These are phyloP conservation scores for Clavulina sp. DNA, from an alignment of 768 basidiomycete genomes.

Conservation along the genomic window DNA sequence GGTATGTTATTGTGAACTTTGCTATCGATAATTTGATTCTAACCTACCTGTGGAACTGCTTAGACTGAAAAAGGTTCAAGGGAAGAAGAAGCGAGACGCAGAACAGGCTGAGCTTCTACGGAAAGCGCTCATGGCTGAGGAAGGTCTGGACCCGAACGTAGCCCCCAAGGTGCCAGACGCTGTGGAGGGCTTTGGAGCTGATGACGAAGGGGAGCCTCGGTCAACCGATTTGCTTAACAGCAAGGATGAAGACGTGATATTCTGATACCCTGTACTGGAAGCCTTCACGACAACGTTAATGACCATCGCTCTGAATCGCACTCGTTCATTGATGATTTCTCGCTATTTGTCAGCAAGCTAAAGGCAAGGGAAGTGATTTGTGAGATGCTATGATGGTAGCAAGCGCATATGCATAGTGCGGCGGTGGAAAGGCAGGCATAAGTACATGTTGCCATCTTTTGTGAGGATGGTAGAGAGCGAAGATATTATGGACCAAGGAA, in stretches of 20 bases:
- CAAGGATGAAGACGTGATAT: slow-evolving; percentile 89
- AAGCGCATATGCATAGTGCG: neutral
- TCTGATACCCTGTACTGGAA: slow-evolving; percentile 26
- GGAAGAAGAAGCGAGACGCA: slow-evolving; percentile 83
- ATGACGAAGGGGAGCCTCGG: slow-evolving; percentile 18
- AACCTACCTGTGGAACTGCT: slow-evolving; percentile 23
- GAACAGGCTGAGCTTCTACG: slow-evolving; percentile 21
- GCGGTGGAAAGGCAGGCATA: neutral
- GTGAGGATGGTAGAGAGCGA: neutral
- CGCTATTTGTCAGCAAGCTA: neutral
- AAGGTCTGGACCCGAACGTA: slow-evolving; percentile 16
- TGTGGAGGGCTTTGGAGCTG: slow-evolving; percentile 8
- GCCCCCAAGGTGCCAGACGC: slow-evolving; percentile 12
- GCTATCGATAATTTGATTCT: neutral
- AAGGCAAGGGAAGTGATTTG: neutral
- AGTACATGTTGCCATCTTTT: neutral
- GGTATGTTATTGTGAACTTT: slow-evolving; percentile 27
- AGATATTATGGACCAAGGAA: slow-evolving; percentile 5
- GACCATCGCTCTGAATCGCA: neutral
- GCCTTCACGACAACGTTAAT: neutral
- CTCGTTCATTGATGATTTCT: neutral
- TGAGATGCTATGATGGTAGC: neutral
- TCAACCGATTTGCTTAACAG: slow-evolving; percentile 54
- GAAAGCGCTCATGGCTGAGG: slow-evolving; percentile 11
- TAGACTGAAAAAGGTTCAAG: slow-evolving; percentile 92